These are phyloP conservation scores for Microascus cirrosus DNA, from an alignment of 2,329 filamentous ascomycete species.

Conservation along the genomic window DNA sequence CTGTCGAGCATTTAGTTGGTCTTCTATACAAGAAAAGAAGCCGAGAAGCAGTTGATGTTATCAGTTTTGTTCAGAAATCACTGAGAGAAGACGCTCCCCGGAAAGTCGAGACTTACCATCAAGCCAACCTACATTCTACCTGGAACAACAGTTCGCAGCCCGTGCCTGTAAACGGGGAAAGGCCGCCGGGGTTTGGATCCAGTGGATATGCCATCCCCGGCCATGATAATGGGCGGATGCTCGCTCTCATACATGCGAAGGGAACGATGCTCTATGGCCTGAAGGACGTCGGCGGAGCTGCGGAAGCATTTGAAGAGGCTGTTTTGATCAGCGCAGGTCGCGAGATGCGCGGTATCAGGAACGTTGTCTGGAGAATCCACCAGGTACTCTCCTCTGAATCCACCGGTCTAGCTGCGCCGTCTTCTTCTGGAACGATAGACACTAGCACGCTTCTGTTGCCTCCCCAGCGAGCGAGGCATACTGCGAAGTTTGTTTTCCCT, in stretches of 20 bases:
- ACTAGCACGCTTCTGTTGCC: slow-evolving; percentile 59
- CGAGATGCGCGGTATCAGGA: slow-evolving; percentile 57
- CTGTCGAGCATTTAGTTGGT: slow-evolving; percentile 86
- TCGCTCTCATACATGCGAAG: slow-evolving; percentile 92
- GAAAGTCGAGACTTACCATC: not conserved
- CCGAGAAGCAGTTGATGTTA: slow-evolving; percentile 76
- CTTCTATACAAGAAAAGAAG: slow-evolving; percentile 75
- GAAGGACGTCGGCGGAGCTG: slow-evolving; percentile 70
- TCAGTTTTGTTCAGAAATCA: slow-evolving; percentile 70
- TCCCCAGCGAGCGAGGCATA: slow-evolving; percentile 73
- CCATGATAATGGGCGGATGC: slow-evolving; percentile 80
- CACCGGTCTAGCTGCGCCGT: not conserved
- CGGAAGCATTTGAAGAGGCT: slow-evolving; percentile 86
- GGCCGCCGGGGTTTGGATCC: slow-evolving; percentile 18
- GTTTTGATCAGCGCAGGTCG: slow-evolving; percentile 78
- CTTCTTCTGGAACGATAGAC: not conserved
- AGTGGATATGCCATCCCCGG: slow-evolving; percentile 80
- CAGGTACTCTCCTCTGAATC: slow-evolving; percentile 45
- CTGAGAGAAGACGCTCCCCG: slow-evolving; percentile 29
- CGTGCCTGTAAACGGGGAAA: not conserved
- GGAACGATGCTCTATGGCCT: slow-evolving; percentile 95
- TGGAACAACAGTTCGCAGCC: not conserved
- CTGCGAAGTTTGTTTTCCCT: slow-evolving; percentile 73
- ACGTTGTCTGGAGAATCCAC: slow-evolving; percentile 70
- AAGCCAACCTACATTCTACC: not conserved